phyloP scores from a whole-genome alignment of 2,329 filamentous ascomycete species.

The Cordyceps militaris region DNA sequence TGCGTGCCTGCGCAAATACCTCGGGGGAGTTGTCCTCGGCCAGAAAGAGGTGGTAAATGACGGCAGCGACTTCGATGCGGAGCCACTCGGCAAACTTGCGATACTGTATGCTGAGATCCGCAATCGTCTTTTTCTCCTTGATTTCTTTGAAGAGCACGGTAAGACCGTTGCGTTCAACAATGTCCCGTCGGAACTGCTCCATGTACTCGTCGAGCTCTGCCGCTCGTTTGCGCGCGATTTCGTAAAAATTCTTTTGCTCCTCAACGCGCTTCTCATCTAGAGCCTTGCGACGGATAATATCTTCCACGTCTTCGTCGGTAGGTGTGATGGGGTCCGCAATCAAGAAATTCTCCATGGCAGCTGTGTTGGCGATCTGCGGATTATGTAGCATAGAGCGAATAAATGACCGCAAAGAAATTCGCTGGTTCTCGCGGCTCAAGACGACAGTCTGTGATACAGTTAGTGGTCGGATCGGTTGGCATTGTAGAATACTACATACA shows the following conservation, averaged over 20 bases:
- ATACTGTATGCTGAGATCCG: slow-evolving; percentile 87
- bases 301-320: slow-evolving; percentile 74
- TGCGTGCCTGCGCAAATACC: slow-evolving; percentile 85
- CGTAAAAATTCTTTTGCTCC: slow-evolving; percentile 91
- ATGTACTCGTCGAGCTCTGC: slow-evolving; percentile 95
- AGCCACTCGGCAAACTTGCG: slow-evolving; percentile 98
- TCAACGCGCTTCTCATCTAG: slow-evolving; percentile 85
- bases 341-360: slow-evolving; percentile 78
- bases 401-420: slow-evolving; percentile 85
- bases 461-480: too few relatives aligned
- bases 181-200: slow-evolving; percentile 74
- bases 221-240: slow-evolving; percentile 84
- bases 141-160: slow-evolving; percentile 92
- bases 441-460: slow-evolving; percentile 40
- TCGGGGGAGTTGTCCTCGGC: slow-evolving; percentile 98
- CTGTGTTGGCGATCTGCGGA: slow-evolving; percentile 72
- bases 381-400: slow-evolving; percentile 82
- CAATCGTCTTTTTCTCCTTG: slow-evolving; percentile 78
- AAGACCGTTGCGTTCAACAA: slow-evolving; percentile 69
- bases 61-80: slow-evolving; percentile 92
- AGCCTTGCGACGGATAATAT: slow-evolving; percentile 70
- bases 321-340: slow-evolving; percentile 63
- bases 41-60: slow-evolving; percentile 93
- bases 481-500: neutral
- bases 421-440: slow-evolving; percentile 80